Base-by-base conservation (phyloP, 345 rosid genomes). In the Erucastrum elatum region DNA sequence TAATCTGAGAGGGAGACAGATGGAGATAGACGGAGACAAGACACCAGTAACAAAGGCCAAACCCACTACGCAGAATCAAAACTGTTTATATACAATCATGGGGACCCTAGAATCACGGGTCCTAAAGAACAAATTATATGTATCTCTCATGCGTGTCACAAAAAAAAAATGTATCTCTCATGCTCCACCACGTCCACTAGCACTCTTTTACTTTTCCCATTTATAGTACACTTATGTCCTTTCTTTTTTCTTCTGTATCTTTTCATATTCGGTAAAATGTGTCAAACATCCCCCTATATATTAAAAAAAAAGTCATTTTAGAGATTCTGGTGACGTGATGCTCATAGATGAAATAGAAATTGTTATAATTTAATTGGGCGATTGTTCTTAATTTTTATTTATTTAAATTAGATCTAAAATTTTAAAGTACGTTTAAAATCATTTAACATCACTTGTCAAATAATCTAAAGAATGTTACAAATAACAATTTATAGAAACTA, bases 11-110 rank as follows among this genome's bases (percentile, higher is more conserved):
- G 11, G 56, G 58, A 31, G 35, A 75, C 51, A 64, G 76, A 51
- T 51, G 56, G 56, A 64, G 64, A 35, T 26, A 53, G 60, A 53
- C 60, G 8, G 35, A 68, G 82, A 79, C 75, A 79, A 74, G 78
- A 79, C 82, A 74, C 61, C 78, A 74, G 74, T 79, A 74, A 68
- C 27, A 74, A 79, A 79, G 66, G 79, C 70, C 70, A 74, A 79
- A 80, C 70, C 66, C 82, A 78, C 73, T 66, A 66, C 8, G 27
- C 68, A 72, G 77, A 66, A 72, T 72, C 73, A 72, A 78, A 64
- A 66, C 77, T 78, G 72, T 66, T 72, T 31, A 58, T 58, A 66
- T 31, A 66, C 65, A 70, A 77, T 77, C 56, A 77, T 58, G 33
- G 64, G 75, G 71, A 37, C 71, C 76, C 81, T 72, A 30, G 60